Evolutionary conservation across 805 yeast species (phyloP).

Genomic region (Pichia californica): DNA sequence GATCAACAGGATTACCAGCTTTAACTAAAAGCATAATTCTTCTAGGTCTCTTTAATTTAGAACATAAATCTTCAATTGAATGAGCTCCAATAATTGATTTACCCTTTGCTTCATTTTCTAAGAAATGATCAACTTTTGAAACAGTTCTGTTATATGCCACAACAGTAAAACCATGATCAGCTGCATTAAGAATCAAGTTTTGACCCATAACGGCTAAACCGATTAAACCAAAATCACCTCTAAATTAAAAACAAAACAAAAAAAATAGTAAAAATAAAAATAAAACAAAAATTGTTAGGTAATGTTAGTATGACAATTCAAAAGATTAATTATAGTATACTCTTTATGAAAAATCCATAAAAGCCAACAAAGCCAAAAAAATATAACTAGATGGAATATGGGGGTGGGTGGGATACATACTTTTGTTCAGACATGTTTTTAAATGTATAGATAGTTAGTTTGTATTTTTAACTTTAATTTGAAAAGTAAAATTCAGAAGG

Average conservation of each 20-base stretch:
- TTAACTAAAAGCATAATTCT: constrained; percentile 89
- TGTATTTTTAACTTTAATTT: not conserved
- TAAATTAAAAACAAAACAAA: constrained; percentile 16
- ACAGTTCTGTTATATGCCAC: constrained; percentile 98
- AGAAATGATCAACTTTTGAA: constrained; percentile 89
- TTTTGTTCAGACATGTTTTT: constrained; percentile 6
- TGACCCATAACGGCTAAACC: constrained; percentile 99
- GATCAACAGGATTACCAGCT: constrained; percentile 95
- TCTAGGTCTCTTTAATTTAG: constrained; percentile 94
- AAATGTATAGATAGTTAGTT: too few relatives aligned
- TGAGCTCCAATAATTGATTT: constrained; percentile 93
- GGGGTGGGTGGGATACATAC: too few relatives aligned
- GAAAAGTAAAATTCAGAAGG: too few relatives aligned
- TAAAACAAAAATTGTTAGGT: too few relatives aligned
- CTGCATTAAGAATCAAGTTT: constrained; percentile 94
- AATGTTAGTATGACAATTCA: not conserved
- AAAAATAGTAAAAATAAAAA: too few relatives aligned
- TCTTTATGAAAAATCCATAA: too few relatives aligned
- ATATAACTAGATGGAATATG: too few relatives aligned
- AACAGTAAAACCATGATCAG: constrained; percentile 97
- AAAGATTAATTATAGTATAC: too few relatives aligned
- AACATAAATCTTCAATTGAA: constrained; percentile 80
- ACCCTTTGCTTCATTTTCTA: constrained; percentile 94
- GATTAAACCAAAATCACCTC: constrained; percentile 96
- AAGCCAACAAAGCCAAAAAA: too few relatives aligned